Evolutionary conservation across 2,329 filamentous ascomycete genomes (phyloP), one percentile per base, ranked within the genome.

Genomic region (Fusarium nodosum): DNA sequence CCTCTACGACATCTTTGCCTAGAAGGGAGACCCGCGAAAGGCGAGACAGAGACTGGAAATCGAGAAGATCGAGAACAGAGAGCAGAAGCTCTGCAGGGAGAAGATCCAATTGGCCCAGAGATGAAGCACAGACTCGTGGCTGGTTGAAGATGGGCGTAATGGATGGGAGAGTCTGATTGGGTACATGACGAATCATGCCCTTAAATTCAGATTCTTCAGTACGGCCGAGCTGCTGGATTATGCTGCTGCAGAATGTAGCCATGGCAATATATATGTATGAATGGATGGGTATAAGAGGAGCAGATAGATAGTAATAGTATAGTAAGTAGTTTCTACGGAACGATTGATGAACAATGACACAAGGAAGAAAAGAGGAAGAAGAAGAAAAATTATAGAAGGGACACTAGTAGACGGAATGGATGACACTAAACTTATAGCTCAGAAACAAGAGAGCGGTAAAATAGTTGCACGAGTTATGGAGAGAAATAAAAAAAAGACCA

Each of bases 21-120:
- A 69, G 53, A 22, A 70, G 22, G 20, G 71, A 77, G n/a, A 66
- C 64, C 36, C 60, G 66, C 16, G 76, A 75, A 47, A 79, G 62
- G 56, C 75, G 77, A 53, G 68, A 68, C 26, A 77, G 59, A n/a
- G 75, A 75, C 38, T 66, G 72, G 42, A 76, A 74, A 44, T 77
- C 73, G 30, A 77, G 77, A 38, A 74, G 56, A 31, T 71, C 69
- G 42, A 74, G 66, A 13, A 72, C 67, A 38, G 74, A 56, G 11
- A 72, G 56, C 24, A 75, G 52, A 13, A 78, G 56, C 50, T 77
- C 72, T 13, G 62, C 50, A 4, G 77, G 73, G 18, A 79, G 56
- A 13, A 48, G 54, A 24, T 75, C 73, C 44, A 78, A 68, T 39
- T 63, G 68, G 26, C 77, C 76, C 22, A 77, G 44, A 28, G 70